Base-by-base conservation (phyloP, 2,329 filamentous ascomycete species). In the Coleophoma cylindrospora region DNA sequence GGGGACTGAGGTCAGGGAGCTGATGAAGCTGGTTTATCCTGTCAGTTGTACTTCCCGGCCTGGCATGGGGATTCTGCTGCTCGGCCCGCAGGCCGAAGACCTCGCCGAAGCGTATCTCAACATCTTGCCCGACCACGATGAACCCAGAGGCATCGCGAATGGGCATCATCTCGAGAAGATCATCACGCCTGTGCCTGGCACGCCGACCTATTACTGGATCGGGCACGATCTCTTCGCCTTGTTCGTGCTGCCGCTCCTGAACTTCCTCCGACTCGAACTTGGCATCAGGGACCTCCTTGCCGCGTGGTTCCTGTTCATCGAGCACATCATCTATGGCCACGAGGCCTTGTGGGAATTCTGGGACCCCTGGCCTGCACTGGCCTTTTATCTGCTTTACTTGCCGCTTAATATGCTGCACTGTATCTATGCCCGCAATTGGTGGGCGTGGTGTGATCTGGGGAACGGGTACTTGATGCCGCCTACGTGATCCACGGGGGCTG, bases 1-100 rank as follows among this genome's bases (percentile, higher is more conserved):
- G 15, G 11, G 15, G 3, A 14, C 13, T n/a, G 36, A 38, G 13
- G 15, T 38, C 11, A 14, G 12, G 15, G 58, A 48, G 47, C 67
- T 50, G 43, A 64, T 14, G 64, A 66, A 13, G 61, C 72, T 50
- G 37, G 61, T 87, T 1, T 83, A 80, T 54, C 81, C 83, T 0
- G 87, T 87, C 50, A 83, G 87, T 61, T 87, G 83, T 60, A 87
- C 87, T 47, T 84, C 84, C 0, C 70, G 84, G 19, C 80, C 79
- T 0, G 84, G 87, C 59, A 87, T 83, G 0, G 84, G 84, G 0
- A 76, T 84, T 1, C 71, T 79, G 1, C 66, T 87, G 1, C 86
- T 87, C 64, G 69, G 68, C 2, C 54, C 57, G 4, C 63, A 69
- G 22, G 68, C 69, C 34, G 66, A 64, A 1, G 68, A 71, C 17